Base-by-base conservation (phyloP, 495 filamentous ascomycete species). In the Aspergillus sparsus region DNA sequence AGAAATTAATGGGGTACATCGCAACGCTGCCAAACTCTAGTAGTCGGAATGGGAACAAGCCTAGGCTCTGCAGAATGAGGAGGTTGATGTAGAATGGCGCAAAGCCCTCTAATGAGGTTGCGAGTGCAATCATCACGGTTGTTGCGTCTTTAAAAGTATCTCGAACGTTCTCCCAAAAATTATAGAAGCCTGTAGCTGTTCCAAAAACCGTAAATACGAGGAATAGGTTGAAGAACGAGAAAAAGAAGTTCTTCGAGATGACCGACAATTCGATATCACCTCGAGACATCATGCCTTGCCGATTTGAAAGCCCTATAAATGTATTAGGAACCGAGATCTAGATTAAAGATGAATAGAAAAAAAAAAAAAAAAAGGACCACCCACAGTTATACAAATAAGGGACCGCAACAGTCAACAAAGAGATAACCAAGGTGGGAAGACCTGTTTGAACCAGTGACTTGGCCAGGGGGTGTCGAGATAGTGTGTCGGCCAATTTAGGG, bases 171-270 rank as follows among this genome's bases (percentile, higher is more conserved):
- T 87, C 74, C 74, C 85, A 85, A 66, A 94, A 88, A 33, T 82
- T 80, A 39, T 88, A 81, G 59, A 88, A 85, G 32, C 77, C 79
- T n/a, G 83, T 83, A 7, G 88, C 91, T 33, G 92, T 91, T 51
- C 93, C 91, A 46, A 96, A 89, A 31, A 95, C 85, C 3, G 94
- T 96, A 70, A 97, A 97, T 46, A 97, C 82, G 53, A 98, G 79
- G 76, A 99, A 99, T 21, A 97, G 86, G 76, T 99, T 99, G 84
- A 98, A 97, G 78, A 99, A 99, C 35, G 89, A 91, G 74, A 98
- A 99, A 82, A 97, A 97, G 76, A 97, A 99, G 69, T 97, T 99
- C 79, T 99, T 99, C 57, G 91, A 96, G 69, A 98, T 92, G 42
- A 92, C 79, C 7, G 93, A 97, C 9, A 98, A 82, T 67, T 97